Conservation (phyloP, 2,329 filamentous ascomycete species). For the Fusarium longipes region DNA sequence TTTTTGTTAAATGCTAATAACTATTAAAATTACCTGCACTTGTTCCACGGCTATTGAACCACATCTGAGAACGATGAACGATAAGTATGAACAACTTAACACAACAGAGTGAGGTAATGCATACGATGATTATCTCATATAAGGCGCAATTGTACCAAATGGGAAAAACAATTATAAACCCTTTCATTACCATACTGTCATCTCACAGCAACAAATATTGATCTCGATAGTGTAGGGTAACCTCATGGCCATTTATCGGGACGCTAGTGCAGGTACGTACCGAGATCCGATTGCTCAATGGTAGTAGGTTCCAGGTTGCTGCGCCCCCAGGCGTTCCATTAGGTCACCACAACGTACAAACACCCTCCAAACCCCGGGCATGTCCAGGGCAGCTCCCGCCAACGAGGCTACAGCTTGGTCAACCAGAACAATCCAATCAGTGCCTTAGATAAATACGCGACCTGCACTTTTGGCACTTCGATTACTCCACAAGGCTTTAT, state of each 20-base stretch:
- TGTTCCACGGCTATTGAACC: too few species aligned
- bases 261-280: conserved; percentile 12
- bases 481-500: conserved; percentile 37
- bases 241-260: not conserved
- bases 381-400: conserved; percentile 7
- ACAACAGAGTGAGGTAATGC: not conserved
- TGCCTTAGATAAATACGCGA: conserved; percentile 32
- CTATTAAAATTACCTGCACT: too few species aligned
- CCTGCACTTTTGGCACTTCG: conserved; percentile 12
- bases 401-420: conserved; percentile 23
- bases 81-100: not conserved
- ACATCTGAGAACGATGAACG: not conserved
- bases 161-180: not conserved
- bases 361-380: not conserved
- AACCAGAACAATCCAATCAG: conserved; percentile 21
- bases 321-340: conserved; percentile 7
- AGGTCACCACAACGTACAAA: conserved; percentile 3
- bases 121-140: not conserved
- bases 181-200: not conserved
- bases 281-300: too few species aligned
- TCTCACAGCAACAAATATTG: not conserved
- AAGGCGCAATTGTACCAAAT: too few species aligned
- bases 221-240: conserved; percentile 10
- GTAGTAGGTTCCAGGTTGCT: too few species aligned
- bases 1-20: too few species aligned